Evolutionary conservation across 352 stramenopile genomes (phyloP).

Genomic region (Globisporangium middletonii): DNA sequence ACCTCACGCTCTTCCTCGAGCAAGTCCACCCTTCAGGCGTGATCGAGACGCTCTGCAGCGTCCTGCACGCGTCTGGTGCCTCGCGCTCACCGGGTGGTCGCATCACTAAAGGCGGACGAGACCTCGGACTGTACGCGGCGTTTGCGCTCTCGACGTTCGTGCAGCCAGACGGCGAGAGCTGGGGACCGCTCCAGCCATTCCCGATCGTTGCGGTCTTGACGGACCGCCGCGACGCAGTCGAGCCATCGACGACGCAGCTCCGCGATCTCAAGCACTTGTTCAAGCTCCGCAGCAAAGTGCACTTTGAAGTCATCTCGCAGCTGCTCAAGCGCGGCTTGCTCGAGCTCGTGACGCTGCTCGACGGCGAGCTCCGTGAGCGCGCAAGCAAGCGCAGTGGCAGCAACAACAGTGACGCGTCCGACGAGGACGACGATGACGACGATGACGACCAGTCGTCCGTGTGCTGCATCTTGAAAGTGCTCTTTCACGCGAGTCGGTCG

Average conservation of each 20-base stretch:
- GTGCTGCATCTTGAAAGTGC: slow-evolving; percentile 69
- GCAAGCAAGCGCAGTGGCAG: slow-evolving; percentile 4
- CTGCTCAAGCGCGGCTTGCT: slow-evolving; percentile 41
- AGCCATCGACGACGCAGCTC: slow-evolving; percentile 7
- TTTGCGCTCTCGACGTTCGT: slow-evolving; percentile 69
- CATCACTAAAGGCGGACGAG: slow-evolving; percentile 32
- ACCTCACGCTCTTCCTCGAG: slow-evolving; percentile 50
- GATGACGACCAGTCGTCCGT: slow-evolving; percentile 63
- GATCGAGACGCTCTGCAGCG: slow-evolving; percentile 56
- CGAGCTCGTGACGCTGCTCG: slow-evolving; percentile 44
- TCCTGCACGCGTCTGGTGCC: slow-evolving; percentile 37
- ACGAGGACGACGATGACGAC: slow-evolving; percentile 31
- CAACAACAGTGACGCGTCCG: slow-evolving; percentile 11
- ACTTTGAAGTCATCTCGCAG: slow-evolving; percentile 57
- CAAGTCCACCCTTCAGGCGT: slow-evolving; percentile 49
- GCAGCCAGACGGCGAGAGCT: slow-evolving; percentile 56
- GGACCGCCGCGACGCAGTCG: slow-evolving; percentile 6
- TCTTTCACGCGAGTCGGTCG: slow-evolving; percentile 55
- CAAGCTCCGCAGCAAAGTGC: slow-evolving; percentile 57
- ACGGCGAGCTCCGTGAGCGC: slow-evolving; percentile 37
- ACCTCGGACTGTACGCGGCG: slow-evolving; percentile 47
- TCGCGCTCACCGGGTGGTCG: slow-evolving; percentile 45
- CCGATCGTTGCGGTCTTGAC: slow-evolving; percentile 40
- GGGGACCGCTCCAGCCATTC: slow-evolving; percentile 47
- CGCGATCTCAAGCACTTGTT: slow-evolving; percentile 15